phyloP scores from a whole-genome alignment of 2,329 filamentous ascomycete species.

The Botrytis aclada region DNA sequence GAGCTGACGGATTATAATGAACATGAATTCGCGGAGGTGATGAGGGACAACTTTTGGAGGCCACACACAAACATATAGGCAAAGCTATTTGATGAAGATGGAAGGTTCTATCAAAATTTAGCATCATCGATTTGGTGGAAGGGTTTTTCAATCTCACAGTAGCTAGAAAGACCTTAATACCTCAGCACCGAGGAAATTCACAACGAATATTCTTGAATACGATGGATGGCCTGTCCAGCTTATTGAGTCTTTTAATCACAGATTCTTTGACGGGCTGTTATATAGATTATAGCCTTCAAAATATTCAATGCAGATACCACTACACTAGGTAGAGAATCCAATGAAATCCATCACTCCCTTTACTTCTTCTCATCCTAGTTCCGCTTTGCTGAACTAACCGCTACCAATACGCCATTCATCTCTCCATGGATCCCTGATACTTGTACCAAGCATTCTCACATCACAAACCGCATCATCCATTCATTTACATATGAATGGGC shows the following conservation, averaged over 20 bases:
- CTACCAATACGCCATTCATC: too few relatives aligned
- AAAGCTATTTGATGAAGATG: background rate
- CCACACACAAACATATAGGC: background rate
- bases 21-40: background rate
- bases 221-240: background rate
- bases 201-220: background rate
- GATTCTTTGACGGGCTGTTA: background rate
- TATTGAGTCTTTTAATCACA: background rate
- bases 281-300: background rate
- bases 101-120: background rate
- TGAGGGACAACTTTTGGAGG: background rate
- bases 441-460: too few relatives aligned
- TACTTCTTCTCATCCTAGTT: too few relatives aligned
- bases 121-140: background rate
- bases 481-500: too few relatives aligned
- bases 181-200: background rate
- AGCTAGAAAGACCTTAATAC: background rate
- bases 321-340: background rate
- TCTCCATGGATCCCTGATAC: too few relatives aligned
- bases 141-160: background rate
- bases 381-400: too few relatives aligned
- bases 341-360: background rate
- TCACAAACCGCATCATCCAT: too few relatives aligned
- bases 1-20: background rate
- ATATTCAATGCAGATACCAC: background rate